Base-by-base conservation (phyloP, 345 rosid genomes). In the Moricandia moricandioides region DNA sequence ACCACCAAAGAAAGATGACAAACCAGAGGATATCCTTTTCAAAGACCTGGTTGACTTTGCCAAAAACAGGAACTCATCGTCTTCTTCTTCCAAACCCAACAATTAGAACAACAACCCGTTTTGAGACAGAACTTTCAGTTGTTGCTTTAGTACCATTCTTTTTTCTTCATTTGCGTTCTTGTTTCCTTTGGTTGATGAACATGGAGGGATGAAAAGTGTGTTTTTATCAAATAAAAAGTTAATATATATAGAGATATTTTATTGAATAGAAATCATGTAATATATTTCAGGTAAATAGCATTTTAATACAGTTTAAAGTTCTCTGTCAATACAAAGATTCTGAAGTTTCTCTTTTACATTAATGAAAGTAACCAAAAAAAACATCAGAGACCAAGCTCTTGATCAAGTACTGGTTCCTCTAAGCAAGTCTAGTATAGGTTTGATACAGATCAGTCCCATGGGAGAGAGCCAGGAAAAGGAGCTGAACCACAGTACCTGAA, bases 41-140 rank as follows among this genome's bases (percentile, higher is more conserved):
- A 88, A 90, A 81, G 99, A 92, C 80, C 84, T 95, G 54, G 82
- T 95, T 45, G 99, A 92, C 76, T 90, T 92, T 77, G 91, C 97
- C 0, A 95, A 84, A 84, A 82, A 94, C 80, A 95, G 92, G 85
- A 80, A 61, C 26, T 40, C 97, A 8, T 87, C 96, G 0, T 78
- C 96, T 35, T 62, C 95, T 8, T 77, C 93, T 73, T 68, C 82
- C 60, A 95, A 89, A 70, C 85, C 93, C 70, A 85, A 33, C 76
- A 77, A 27, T 65, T 61, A 59, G 67, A 72, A 82, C 79, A 88
- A 80, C 73, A 86, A 88, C 65, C 88, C 97, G 33, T 86, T 84
- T 67, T 92, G 84, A 93, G 73, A 29, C 72, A 17, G 54, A 65
- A 2, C 58, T 40, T 7, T 8, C 30, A 16, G 71, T 70, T 62